phyloP scores from a whole-genome alignment of 495 filamentous ascomycete genomes.

The Trichoderma reesei region DNA sequence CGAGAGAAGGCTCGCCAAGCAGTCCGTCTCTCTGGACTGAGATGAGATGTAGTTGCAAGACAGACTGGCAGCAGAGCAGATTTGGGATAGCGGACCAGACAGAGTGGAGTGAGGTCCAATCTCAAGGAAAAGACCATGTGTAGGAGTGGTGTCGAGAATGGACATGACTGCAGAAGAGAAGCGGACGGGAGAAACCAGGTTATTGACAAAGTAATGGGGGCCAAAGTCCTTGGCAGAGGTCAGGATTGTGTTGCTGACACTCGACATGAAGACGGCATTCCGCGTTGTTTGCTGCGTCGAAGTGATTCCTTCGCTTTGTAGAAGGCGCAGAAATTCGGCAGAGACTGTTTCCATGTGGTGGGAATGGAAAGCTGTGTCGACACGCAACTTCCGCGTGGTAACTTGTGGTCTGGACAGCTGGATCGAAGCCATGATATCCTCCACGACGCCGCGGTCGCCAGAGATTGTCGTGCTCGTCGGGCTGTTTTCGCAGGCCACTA shows the following conservation, averaged over 20 bases:
- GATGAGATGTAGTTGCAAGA: conserved; percentile 3
- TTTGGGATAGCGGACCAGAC: conserved; percentile 10
- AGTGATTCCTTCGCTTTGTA: background rate
- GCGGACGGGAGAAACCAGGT: conserved; percentile 22
- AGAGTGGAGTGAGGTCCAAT: conserved; percentile 40
- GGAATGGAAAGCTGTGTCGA: conserved; percentile 41
- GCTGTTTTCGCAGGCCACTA: conserved; percentile 20
- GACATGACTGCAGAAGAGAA: conserved; percentile 27
- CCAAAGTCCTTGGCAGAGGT: conserved; percentile 25
- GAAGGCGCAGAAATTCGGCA: conserved; percentile 14
- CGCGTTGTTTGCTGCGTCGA: background rate
- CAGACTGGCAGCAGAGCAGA: background rate
- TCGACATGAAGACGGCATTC: conserved; percentile 17
- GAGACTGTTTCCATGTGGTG: conserved; percentile 28
- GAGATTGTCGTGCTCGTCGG: conserved; percentile 40
- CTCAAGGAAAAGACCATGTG: conserved; percentile 28
- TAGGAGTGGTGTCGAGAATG: conserved; percentile 14
- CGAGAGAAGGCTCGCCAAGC: background rate
- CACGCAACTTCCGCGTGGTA: conserved; percentile 21
- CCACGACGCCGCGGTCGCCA: conserved; percentile 24
- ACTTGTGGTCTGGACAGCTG: background rate
- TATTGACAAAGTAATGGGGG: conserved; percentile 20
- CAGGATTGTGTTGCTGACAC: conserved; percentile 16
- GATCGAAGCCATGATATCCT: background rate
- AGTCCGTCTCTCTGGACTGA: background rate